phyloP scores from a whole-genome alignment of 768 basidiomycete species.

The Lentinula sp. region DNA sequence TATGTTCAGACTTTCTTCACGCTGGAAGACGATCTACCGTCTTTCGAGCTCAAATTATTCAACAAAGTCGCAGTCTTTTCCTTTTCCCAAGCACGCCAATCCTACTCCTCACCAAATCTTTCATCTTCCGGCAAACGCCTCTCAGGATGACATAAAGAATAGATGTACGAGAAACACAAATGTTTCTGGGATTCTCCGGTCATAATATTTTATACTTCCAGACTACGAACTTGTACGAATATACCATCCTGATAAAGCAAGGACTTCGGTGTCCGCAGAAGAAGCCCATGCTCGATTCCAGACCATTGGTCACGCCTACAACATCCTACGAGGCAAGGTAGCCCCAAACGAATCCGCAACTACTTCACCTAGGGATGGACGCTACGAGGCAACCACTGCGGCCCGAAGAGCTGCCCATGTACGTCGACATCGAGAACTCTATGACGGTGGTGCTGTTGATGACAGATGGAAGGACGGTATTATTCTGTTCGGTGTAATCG shows the following conservation, averaged over 20 bases:
- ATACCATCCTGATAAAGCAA: constrained; percentile 67
- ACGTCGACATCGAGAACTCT: constrained; percentile 29
- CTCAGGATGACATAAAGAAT: constrained; percentile 56
- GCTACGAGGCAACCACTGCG: constrained; percentile 24
- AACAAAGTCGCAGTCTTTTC: constrained; percentile 19
- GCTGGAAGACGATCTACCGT: not conserved
- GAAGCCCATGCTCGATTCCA: constrained; percentile 62
- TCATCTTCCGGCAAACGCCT: constrained; percentile 50
- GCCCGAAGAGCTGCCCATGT: constrained; percentile 33
- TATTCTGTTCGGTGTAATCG: constrained; percentile 47
- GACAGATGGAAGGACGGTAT: constrained; percentile 65
- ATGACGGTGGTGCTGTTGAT: constrained; percentile 42
- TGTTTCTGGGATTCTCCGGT: not conserved
- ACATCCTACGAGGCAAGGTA: constrained; percentile 47
- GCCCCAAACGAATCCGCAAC: constrained; percentile 13
- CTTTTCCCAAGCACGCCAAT: constrained; percentile 45
- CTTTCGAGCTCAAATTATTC: not conserved
- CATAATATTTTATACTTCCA: constrained; percentile 18
- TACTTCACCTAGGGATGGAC: constrained; percentile 4
- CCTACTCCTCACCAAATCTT: constrained; percentile 73
- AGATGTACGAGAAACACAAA: constrained; percentile 35
- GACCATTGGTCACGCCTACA: constrained; percentile 65
- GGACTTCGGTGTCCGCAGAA: constrained; percentile 32
- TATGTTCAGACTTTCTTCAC: not conserved
- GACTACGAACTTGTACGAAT: constrained; percentile 77